Evolutionary conservation across 2,329 filamentous ascomycete genomes (phyloP).

Genomic region (Sporothrix luriei): DNA sequence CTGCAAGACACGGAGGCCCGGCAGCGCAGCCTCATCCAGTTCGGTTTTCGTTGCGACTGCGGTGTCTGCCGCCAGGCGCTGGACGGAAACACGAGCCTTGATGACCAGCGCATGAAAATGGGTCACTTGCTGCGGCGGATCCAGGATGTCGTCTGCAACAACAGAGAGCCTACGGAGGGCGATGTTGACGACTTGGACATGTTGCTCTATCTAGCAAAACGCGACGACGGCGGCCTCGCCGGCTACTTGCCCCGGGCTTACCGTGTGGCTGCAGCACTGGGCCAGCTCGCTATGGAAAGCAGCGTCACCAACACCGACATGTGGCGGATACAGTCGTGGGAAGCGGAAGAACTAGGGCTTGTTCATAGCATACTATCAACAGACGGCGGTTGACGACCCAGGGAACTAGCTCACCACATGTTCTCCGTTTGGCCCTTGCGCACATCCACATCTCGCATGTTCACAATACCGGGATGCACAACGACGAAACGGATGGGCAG

Average conservation of each 20-base stretch:
- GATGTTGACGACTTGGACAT: background rate
- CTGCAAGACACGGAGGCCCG: constrained; percentile 8
- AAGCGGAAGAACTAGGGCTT: background rate
- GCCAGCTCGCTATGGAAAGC: background rate
- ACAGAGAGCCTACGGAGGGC: too few relatives aligned
- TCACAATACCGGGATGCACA: background rate
- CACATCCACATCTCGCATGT: background rate
- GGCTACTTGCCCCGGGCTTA: constrained; percentile 11
- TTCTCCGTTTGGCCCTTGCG: background rate
- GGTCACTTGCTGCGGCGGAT: background rate
- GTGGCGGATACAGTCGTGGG: background rate
- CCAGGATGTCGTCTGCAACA: background rate
- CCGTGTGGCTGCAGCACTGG: background rate
- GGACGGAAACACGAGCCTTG: background rate
- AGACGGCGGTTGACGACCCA: background rate
- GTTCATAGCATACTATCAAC: background rate
- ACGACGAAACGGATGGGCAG: background rate
- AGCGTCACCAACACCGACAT: background rate
- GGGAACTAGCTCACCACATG: background rate
- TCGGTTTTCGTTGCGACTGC: constrained; percentile 7
- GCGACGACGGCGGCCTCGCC: background rate
- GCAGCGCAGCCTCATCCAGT: constrained; percentile 6
- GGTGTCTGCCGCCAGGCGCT: background rate
- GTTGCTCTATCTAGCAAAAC: background rate
- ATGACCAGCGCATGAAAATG: background rate